Conservation (phyloP, 345 rosid species). For the Excoecaria cochinchinensis region DNA sequence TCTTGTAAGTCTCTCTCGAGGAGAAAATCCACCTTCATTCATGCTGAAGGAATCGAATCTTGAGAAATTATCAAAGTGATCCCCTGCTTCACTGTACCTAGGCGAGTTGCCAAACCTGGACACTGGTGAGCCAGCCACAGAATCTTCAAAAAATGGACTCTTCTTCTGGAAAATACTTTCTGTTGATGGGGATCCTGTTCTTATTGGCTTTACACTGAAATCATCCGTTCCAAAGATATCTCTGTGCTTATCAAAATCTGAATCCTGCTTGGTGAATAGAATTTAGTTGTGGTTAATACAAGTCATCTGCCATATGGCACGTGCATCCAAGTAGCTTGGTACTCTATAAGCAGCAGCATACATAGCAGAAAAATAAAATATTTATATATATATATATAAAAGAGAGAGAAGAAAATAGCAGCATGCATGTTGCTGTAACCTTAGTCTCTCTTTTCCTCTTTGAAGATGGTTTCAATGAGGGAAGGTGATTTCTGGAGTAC, state of each 20-base stretch:
- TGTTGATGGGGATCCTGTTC: slow-evolving; percentile 58
- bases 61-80: slow-evolving; percentile 69
- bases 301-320: slow-evolving; percentile 8
- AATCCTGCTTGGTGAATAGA: slow-evolving; percentile 40
- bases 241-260: slow-evolving; percentile 37
- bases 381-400: no score
- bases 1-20: slow-evolving; percentile 58
- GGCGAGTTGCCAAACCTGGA: slow-evolving; percentile 85
- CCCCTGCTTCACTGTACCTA: slow-evolving; percentile 72
- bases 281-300: slow-evolving; percentile 5
- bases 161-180: slow-evolving; percentile 51
- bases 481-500: neutral
- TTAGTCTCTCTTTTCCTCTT: neutral
- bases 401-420: neutral
- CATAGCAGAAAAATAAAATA: neutral
- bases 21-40: slow-evolving; percentile 59
- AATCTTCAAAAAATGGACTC: slow-evolving; percentile 78
- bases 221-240: slow-evolving; percentile 63
- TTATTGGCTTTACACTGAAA: slow-evolving; percentile 53
- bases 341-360: neutral
- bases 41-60: slow-evolving; percentile 89
- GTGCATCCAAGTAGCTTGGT: neutral
- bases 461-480: neutral
- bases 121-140: slow-evolving; percentile 79
- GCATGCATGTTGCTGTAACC: neutral